Percentiles rank a stretch among this genome's conserved stretches.
Conservation (phyloP, 176 grass and related monocot genomes). For the Dactylis glomerata region DNA sequence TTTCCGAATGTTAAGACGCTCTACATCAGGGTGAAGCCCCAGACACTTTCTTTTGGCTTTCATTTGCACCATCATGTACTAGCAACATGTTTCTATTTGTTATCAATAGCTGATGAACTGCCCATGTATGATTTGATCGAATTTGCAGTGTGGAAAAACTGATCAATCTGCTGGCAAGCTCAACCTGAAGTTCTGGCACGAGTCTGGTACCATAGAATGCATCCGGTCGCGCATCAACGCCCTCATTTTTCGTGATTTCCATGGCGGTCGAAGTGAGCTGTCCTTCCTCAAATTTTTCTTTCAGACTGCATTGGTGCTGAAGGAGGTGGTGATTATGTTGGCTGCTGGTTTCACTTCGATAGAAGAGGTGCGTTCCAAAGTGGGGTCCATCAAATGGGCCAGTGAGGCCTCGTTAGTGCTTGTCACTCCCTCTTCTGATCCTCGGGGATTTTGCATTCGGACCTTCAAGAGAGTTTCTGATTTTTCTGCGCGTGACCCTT, state of each 20-base stretch:
- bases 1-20: neutral
- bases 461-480: neutral
- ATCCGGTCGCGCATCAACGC: neutral
- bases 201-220: neutral
- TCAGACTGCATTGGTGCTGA: neutral
- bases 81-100: neutral
- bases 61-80: neutral
- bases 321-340: neutral
- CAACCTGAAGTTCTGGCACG: neutral
- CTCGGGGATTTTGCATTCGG: neutral
- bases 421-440: neutral
- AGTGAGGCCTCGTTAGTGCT: neutral
- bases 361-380: neutral
- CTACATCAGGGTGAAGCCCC: neutral
- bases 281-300: constrained; percentile 5
- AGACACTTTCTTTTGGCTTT: neutral
- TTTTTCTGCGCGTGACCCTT: neutral
- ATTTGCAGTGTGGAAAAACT: neutral
- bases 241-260: neutral
- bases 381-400: neutral
- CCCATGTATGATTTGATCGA: neutral
- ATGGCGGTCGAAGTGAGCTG: neutral
- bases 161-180: neutral
- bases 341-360: neutral
- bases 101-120: neutral